phyloP scores from a whole-genome alignment of 129 eudicot genomes.

The Escallonia rubra region DNA sequence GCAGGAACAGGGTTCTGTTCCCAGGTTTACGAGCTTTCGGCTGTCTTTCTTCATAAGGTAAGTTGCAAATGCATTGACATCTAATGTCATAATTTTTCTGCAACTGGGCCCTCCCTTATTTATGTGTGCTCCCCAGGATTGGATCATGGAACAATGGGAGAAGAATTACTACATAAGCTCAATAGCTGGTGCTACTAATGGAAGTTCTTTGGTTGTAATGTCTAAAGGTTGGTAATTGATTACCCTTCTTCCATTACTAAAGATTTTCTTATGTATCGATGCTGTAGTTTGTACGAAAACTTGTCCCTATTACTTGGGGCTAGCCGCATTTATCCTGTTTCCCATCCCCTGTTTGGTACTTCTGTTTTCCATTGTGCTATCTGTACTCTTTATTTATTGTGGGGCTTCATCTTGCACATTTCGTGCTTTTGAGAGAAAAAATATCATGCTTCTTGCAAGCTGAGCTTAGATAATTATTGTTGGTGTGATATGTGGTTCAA shows the following conservation, averaged over 20 bases:
- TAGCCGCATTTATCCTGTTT: too few relatives aligned
- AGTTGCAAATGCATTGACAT: slow-evolving; percentile 3
- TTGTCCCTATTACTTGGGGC: too few relatives aligned
- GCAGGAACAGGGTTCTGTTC: slow-evolving; percentile 85
- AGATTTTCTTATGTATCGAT: neutral
- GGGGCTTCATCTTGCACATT: too few relatives aligned
- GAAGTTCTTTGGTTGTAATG: slow-evolving; percentile 95
- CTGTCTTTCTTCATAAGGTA: slow-evolving; percentile 89
- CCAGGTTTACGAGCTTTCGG: slow-evolving; percentile 90
- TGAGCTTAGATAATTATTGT: too few relatives aligned
- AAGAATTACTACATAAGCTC: slow-evolving; percentile 93
- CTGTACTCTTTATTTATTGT: too few relatives aligned
- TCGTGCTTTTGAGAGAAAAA: too few relatives aligned
- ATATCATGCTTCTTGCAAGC: too few relatives aligned
- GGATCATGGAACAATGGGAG: slow-evolving; percentile 99
- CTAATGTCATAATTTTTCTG: neutral
- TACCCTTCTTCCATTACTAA: neutral
- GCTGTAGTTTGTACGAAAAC: too few relatives aligned
- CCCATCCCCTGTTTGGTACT: too few relatives aligned
- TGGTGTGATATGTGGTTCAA: too few relatives aligned
- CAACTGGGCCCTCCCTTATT: neutral
- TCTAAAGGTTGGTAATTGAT: slow-evolving; percentile 66
- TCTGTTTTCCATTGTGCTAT: too few relatives aligned
- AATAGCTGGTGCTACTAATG: slow-evolving; percentile 90
- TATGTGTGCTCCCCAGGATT: slow-evolving; percentile 48